Evolutionary conservation across 441 rosid species (phyloP), one percentile per base, ranked within the genome.

Genomic region (Erodium moschatum): DNA sequence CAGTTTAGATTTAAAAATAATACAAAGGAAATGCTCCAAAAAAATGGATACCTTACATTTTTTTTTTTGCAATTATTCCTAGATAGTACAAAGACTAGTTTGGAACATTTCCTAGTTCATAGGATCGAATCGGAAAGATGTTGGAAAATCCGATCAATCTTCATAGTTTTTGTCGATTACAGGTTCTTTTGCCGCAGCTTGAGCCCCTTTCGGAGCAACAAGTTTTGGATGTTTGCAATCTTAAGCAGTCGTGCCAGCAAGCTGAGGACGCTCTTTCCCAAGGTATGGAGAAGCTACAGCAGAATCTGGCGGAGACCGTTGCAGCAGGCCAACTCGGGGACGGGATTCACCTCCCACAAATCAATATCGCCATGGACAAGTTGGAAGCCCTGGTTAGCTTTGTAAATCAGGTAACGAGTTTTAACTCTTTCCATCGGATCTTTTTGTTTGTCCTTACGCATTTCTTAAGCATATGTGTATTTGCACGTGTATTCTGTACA

Each of bases 191-290:
- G 74, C 85, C 91, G 12, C 90, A 86, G 68, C 81, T 91, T 38
- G 87, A 91, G 16, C 84, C 84, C 35, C 70, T 93, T 79, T 82
- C 89, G 65, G 96, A 93, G 7, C 81, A 82, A 66, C 97, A 93
- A 69, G 24, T 75, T 16, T n/a, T 85, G 60, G 86, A 87, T 67
- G 84, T 89, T 12, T 71, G 78, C 67, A 85, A 81, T 66, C 76
- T 93, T 60, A 80, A 60, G 71, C 81, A 85, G 70, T 85, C 96
- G 60, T 89, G 96, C 77, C 93, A 91, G 70, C 97, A 93, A 78
- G 97, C 91, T 0, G 98, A 93, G 86, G 97, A 93, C 62, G 97
- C 98, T 33, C 87, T 93, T 60, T 81, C 98, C 0, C 96, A 89
- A 76, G 98, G 97, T 54, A 81, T 93, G 93, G 98, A 86, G 6